Conservation (phyloP, 176 grass and related monocot genomes). For the Oryza nivara region DNA sequence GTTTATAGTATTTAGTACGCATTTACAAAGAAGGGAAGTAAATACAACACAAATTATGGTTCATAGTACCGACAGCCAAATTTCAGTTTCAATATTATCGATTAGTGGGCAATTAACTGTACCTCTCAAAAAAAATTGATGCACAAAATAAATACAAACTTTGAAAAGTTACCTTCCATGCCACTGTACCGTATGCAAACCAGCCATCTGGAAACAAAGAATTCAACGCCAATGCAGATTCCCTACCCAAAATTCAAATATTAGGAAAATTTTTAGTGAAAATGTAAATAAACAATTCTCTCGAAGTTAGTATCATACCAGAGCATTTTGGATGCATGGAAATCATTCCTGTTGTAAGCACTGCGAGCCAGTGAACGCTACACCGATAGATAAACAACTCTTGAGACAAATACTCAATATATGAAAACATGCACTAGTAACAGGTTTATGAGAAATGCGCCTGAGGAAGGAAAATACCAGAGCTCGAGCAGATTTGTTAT, state of each 20-base stretch:
- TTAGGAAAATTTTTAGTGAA: slow-evolving; percentile 5
- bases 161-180: slow-evolving; percentile 71
- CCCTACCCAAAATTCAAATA: slow-evolving; percentile 55
- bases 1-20: neutral
- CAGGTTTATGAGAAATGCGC: slow-evolving; percentile 27
- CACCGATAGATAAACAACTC: slow-evolving; percentile 21
- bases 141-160: slow-evolving; percentile 32
- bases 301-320: slow-evolving; percentile 61
- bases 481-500: slow-evolving; percentile 87
- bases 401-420: slow-evolving; percentile 30
- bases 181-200: slow-evolving; percentile 90
- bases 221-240: slow-evolving; percentile 93
- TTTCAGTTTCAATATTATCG: slow-evolving; percentile 6
- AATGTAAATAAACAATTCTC: slow-evolving; percentile 32
- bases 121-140: slow-evolving; percentile 15
- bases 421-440: neutral
- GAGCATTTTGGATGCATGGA: slow-evolving; percentile 70
- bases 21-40: neutral
- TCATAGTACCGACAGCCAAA: neutral
- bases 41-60: slow-evolving; percentile 3
- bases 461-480: slow-evolving; percentile 57
- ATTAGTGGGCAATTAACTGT: slow-evolving; percentile 15
- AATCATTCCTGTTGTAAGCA: slow-evolving; percentile 87
- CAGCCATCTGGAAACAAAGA: slow-evolving; percentile 91
- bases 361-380: slow-evolving; percentile 86